These are phyloP conservation scores for Boletellus sp. DNA, from an alignment of 768 basidiomycete species.

Conservation along the genomic window DNA sequence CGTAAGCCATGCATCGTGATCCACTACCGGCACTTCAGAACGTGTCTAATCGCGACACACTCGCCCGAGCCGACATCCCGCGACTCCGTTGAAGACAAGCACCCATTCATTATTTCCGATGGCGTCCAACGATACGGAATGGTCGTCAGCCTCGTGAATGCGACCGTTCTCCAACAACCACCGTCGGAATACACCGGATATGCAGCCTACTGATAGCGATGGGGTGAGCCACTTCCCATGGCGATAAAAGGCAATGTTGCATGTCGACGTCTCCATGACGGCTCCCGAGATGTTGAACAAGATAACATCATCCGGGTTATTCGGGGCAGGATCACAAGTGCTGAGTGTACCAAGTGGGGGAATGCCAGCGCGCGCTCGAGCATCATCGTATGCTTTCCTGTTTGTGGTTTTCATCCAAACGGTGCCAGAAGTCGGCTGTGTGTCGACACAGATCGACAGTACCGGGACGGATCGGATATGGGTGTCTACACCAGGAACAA, in stretches of 20 bases:
- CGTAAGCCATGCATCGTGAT: slow-evolving; percentile 1
- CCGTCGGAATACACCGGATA: slow-evolving; percentile 66
- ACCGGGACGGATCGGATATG: slow-evolving; percentile 30
- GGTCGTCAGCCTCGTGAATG: slow-evolving; percentile 48
- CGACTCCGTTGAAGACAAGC: slow-evolving; percentile 68
- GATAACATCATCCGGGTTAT: slow-evolving; percentile 52
- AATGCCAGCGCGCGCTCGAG: slow-evolving; percentile 54
- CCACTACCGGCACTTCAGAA: background rate
- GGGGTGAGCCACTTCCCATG: slow-evolving; percentile 64
- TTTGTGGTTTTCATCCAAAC: slow-evolving; percentile 66
- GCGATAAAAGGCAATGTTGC: slow-evolving; percentile 68
- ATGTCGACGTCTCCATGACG: slow-evolving; percentile 66
- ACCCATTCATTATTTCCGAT: slow-evolving; percentile 58
- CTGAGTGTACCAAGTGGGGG: slow-evolving; percentile 26
- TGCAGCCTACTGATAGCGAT: slow-evolving; percentile 54
- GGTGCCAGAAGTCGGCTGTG: slow-evolving; percentile 48
- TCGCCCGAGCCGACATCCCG: slow-evolving; percentile 60
- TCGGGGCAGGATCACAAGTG: background rate
- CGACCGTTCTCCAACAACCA: slow-evolving; percentile 62
- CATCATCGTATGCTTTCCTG: slow-evolving; percentile 55
- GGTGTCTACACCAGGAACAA: slow-evolving; percentile 32
- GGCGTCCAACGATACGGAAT: slow-evolving; percentile 39
- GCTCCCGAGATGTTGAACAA: slow-evolving; percentile 50
- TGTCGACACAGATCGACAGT: slow-evolving; percentile 54
- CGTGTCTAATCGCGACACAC: slow-evolving; percentile 2